These are phyloP conservation scores for Fagopyrum esculentum DNA, from an alignment of 148 eudicot species.

Conservation along the genomic window DNA sequence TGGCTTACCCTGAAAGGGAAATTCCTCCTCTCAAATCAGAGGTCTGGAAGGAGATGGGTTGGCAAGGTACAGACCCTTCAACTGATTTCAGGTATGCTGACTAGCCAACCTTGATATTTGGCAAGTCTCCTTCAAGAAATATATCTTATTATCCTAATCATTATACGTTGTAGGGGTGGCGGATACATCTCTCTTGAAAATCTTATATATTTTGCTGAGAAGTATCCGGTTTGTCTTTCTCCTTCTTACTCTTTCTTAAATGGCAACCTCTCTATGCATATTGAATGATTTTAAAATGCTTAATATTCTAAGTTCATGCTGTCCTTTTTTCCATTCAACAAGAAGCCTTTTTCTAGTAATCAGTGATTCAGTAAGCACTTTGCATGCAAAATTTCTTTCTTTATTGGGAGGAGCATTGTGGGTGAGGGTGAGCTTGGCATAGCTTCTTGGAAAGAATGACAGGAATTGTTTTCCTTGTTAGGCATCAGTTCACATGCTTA, in stretches of 20 bases:
- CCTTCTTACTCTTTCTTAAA: background rate
- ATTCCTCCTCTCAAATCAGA: conserved; percentile 87
- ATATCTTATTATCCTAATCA: conserved; percentile 12
- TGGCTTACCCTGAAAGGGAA: conserved; percentile 75
- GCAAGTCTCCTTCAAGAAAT: background rate
- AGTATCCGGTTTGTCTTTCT: conserved; percentile 59
- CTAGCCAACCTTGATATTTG: background rate
- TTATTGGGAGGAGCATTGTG: background rate
- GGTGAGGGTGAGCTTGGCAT: background rate
- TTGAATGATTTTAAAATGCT: background rate
- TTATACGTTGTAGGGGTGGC: conserved; percentile 60
- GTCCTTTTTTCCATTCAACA: background rate
- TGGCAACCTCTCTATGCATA: background rate
- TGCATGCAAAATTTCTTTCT: background rate
- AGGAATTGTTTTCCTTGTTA: background rate
- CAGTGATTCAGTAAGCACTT: background rate
- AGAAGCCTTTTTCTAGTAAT: background rate
- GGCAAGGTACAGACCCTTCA: conserved; percentile 99
- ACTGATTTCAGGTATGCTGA: conserved; percentile 82
- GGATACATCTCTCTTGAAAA: conserved; percentile 92
- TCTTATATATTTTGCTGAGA: conserved; percentile 82
- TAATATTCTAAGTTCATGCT: background rate
- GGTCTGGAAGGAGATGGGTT: conserved; percentile 99
- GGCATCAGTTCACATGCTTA: background rate
- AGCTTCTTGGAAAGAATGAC: background rate